Conservation (phyloP, 2,329 filamentous ascomycete species). For the Cercospora berteroae region DNA sequence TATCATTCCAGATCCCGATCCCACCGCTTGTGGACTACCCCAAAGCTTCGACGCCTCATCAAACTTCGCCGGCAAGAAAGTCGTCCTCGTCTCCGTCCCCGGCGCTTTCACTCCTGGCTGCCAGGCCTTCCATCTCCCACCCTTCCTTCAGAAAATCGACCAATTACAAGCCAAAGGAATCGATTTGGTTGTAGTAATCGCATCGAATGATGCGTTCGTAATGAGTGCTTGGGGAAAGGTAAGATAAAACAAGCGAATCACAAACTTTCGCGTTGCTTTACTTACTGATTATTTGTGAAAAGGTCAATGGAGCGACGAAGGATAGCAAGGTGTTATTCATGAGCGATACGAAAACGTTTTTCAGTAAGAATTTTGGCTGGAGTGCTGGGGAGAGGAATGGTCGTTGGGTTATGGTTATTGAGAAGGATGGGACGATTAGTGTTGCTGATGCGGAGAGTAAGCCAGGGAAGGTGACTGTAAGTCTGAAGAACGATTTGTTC, state of each 20-base stretch:
- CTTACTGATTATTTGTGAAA: constrained; percentile 49
- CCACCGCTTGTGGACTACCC: constrained; percentile 76
- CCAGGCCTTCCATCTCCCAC: constrained; percentile 75
- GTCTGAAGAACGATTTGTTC: constrained; percentile 17
- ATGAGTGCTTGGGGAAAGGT: constrained; percentile 61
- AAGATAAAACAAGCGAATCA: neutral
- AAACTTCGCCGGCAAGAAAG: constrained; percentile 68
- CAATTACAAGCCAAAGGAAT: constrained; percentile 77
- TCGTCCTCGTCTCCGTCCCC: constrained; percentile 67
- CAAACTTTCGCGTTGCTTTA: neutral
- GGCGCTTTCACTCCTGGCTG: constrained; percentile 79
- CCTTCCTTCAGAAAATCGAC: constrained; percentile 70
- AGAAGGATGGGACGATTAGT: constrained; percentile 73
- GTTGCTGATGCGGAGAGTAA: constrained; percentile 74
- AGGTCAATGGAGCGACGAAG: constrained; percentile 75
- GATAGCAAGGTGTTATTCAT: constrained; percentile 75
- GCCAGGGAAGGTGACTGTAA: constrained; percentile 49
- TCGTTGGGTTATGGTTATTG: constrained; percentile 76
- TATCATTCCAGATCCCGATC: constrained; percentile 44
- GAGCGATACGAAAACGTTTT: constrained; percentile 68
- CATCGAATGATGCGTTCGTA: constrained; percentile 81
- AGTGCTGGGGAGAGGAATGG: constrained; percentile 66
- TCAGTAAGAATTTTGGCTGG: constrained; percentile 79
- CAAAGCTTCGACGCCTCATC: constrained; percentile 77
- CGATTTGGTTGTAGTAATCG: constrained; percentile 76